phyloP scores from a whole-genome alignment of 768 basidiomycete species.

The Pisolithus tinctorius region DNA sequence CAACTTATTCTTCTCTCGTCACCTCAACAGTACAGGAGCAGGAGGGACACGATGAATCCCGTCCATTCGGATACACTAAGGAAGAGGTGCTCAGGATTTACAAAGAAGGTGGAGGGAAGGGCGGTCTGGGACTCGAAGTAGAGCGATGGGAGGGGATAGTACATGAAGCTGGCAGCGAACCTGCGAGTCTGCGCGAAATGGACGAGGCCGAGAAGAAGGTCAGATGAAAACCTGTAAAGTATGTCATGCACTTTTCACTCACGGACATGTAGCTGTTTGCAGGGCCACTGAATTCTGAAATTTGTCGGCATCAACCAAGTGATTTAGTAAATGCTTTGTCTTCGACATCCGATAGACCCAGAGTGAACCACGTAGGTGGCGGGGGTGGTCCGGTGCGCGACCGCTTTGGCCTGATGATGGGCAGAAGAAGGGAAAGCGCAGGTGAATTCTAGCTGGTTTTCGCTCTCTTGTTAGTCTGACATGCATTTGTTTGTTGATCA shows the following conservation, averaged over 20 bases:
- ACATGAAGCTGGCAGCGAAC: slow-evolving; percentile 65
- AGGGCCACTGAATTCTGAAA: slow-evolving; percentile 75
- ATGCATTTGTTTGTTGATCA: too few species aligned
- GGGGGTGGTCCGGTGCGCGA: slow-evolving; percentile 54
- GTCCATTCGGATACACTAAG: slow-evolving; percentile 81
- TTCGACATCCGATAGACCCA: slow-evolving; percentile 53
- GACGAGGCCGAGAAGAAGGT: slow-evolving; percentile 86
- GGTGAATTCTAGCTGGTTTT: too few species aligned
- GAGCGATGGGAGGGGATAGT: slow-evolving; percentile 89
- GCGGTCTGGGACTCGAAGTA: slow-evolving; percentile 75
- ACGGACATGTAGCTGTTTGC: slow-evolving; percentile 60
- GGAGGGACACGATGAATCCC: slow-evolving; percentile 55
- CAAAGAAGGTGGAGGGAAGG: slow-evolving; percentile 67
- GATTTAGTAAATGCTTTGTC: slow-evolving; percentile 61
- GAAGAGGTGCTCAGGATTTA: slow-evolving; percentile 82
- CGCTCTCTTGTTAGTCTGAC: too few species aligned
- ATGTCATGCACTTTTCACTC: slow-evolving; percentile 16
- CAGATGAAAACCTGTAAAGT: slow-evolving; percentile 14
- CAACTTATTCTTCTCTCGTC: slow-evolving; percentile 64
- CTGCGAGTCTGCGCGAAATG: slow-evolving; percentile 73
- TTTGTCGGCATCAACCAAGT: slow-evolving; percentile 76
- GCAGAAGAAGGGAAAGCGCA: slow-evolving; percentile 62
- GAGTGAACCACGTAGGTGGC: slow-evolving; percentile 46
- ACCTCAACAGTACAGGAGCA: slow-evolving; percentile 37
- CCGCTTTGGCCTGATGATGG: slow-evolving; percentile 52